Percentiles rank a stretch among this genome's conserved stretches.
Conservation (phyloP, 805 yeast species). For the Spathaspora passalidarum region DNA sequence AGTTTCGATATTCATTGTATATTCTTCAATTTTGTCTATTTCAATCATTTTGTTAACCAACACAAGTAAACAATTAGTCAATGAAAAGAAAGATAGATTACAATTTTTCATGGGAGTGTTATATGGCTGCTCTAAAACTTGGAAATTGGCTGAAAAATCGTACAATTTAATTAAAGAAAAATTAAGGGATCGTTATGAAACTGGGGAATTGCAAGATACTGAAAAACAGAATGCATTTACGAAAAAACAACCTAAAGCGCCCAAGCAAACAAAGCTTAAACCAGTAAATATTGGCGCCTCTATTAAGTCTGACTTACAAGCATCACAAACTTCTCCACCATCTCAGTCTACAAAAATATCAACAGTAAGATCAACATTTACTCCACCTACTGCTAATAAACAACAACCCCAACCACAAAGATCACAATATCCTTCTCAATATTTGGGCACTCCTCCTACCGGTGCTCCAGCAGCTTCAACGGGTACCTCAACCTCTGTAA, state of each 20-base stretch:
- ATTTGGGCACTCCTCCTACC: neutral
- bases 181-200: constrained; percentile 18
- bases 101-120: constrained; percentile 40
- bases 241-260: neutral
- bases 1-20: constrained; percentile 46
- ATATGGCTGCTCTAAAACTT: constrained; percentile 40
- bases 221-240: neutral
- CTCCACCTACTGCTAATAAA: neutral
- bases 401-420: neutral
- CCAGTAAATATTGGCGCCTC: neutral
- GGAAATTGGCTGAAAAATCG: constrained; percentile 48
- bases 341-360: neutral
- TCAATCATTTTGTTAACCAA: constrained; percentile 39
- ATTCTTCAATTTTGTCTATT: constrained; percentile 44
- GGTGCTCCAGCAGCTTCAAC: neutral
- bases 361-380: constrained; percentile 2
- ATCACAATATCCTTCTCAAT: too few relatives aligned
- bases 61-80: constrained; percentile 22
- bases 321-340: neutral
- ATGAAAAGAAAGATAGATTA: constrained; percentile 26
- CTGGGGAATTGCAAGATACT: constrained; percentile 4
- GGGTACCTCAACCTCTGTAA: neutral
- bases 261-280: neutral
- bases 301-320: neutral
- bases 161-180: constrained; percentile 37